Percentiles rank a stretch among this genome's conserved stretches.
phyloP scores from a whole-genome alignment of 2,329 filamentous ascomycete genomes.

The Apiospora koreana region DNA sequence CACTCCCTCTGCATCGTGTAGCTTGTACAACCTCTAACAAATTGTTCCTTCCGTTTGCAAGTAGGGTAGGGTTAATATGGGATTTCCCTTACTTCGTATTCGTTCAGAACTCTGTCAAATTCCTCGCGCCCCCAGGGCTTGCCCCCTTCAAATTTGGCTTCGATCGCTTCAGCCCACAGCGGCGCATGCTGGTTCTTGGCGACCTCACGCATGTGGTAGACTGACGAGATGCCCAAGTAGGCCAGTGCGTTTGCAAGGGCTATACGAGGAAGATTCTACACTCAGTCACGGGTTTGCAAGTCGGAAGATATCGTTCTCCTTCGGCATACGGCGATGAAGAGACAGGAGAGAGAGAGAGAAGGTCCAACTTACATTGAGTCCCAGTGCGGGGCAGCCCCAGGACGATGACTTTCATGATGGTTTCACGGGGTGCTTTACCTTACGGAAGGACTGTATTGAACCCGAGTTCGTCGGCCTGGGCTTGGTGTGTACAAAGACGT shows the following conservation, averaged over 20 bases:
- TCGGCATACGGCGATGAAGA: too few species aligned
- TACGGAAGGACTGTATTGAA: neutral
- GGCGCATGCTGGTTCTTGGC: conserved; percentile 32
- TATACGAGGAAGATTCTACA: conserved; percentile 9
- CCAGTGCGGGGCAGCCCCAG: conserved; percentile 35
- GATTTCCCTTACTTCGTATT: conserved; percentile 27
- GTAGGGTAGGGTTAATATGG: too few species aligned
- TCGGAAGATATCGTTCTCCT: neutral
- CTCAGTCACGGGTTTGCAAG: neutral
- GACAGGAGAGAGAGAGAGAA: neutral
- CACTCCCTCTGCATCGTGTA: too few species aligned
- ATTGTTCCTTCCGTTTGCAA: neutral
- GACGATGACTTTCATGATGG: conserved; percentile 34
- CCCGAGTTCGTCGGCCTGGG: neutral
- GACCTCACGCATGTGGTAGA: conserved; percentile 38
- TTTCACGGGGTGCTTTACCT: too few species aligned
- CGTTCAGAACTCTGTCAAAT: conserved; percentile 36
- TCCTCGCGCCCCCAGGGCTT: conserved; percentile 30
- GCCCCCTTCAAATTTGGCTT: conserved; percentile 32
- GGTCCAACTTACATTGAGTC: conserved; percentile 29
- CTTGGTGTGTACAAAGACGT: neutral
- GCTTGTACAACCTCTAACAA: too few species aligned
- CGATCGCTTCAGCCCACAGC: conserved; percentile 36
- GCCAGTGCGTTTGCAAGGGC: conserved; percentile 32
- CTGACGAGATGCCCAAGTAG: conserved; percentile 28